These are phyloP conservation scores for Exophiala dermatitidis DNA, from an alignment of 2,329 filamentous ascomycete species.

Conservation along the genomic window DNA sequence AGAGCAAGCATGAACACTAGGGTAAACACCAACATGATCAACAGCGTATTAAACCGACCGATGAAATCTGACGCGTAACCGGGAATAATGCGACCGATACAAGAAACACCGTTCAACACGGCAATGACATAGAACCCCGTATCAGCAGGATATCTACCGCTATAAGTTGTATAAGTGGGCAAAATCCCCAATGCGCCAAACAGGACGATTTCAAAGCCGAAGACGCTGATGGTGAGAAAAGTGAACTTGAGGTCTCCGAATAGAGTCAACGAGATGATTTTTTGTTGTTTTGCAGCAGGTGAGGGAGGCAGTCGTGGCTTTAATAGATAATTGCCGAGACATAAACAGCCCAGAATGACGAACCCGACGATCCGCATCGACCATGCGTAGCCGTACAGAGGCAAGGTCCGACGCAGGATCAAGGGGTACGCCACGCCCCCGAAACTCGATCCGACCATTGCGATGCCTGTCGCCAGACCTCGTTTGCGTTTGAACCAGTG, in stretches of 20 bases:
- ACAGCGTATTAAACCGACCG: slow-evolving; percentile 43
- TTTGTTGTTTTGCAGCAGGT: slow-evolving; percentile 25
- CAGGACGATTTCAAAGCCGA: slow-evolving; percentile 44
- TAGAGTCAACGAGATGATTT: slow-evolving; percentile 36
- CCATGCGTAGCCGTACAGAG: slow-evolving; percentile 33
- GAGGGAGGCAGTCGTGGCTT: slow-evolving; percentile 32
- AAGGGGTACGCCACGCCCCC: slow-evolving; percentile 36
- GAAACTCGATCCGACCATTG: slow-evolving; percentile 36
- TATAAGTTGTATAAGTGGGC: slow-evolving; percentile 42
- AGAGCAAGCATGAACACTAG: slow-evolving; percentile 38
- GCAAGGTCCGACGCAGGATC: slow-evolving; percentile 31
- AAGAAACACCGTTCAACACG: slow-evolving; percentile 40
- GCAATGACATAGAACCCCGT: slow-evolving; percentile 42
- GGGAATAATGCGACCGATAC: slow-evolving; percentile 40
- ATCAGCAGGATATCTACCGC: slow-evolving; percentile 28
- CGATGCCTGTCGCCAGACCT: slow-evolving; percentile 36
- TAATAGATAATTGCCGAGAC: slow-evolving; percentile 31
- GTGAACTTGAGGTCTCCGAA: slow-evolving; percentile 39
- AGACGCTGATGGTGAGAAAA: slow-evolving; percentile 39
- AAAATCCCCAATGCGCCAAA: slow-evolving; percentile 44
- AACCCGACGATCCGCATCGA: slow-evolving; percentile 35
- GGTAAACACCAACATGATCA: slow-evolving; percentile 33
- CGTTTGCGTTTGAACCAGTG: slow-evolving; percentile 38
- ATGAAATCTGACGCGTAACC: slow-evolving; percentile 40
- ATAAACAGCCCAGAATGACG: slow-evolving; percentile 33